phyloP scores from a whole-genome alignment of 768 basidiomycete genomes.

The Lentinus tigrinus region DNA sequence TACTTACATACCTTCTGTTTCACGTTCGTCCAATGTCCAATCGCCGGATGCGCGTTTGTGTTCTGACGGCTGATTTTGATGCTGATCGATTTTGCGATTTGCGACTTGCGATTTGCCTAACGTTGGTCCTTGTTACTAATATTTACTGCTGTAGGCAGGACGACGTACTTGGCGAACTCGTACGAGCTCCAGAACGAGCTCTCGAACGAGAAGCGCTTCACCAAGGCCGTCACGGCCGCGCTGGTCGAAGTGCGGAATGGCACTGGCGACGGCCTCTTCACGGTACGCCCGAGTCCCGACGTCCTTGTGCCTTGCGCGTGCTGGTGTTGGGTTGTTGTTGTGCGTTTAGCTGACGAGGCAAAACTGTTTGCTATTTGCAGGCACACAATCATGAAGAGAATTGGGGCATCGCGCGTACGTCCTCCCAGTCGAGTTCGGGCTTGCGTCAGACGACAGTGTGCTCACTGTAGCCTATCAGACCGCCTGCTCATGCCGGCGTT shows the following conservation, averaged over 20 bases:
- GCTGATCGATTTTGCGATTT: not conserved
- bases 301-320: no score
- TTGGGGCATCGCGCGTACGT: conserved; percentile 46
- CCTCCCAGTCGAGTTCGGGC: not conserved
- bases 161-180: conserved; percentile 31
- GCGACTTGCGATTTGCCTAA: not conserved
- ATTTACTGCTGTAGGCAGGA: conserved; percentile 28
- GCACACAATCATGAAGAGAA: conserved; percentile 43
- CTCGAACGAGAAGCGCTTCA: conserved; percentile 42
- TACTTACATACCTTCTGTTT: no score
- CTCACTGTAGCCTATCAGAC: conserved; percentile 23
- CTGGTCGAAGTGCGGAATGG: conserved; percentile 36
- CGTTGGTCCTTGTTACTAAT: no score
- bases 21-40: no score
- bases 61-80: no score
- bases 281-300: conserved; percentile 19
- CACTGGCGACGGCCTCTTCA: conserved; percentile 42
- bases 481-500: conserved; percentile 43
- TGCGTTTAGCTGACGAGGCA: not conserved
- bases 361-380: not conserved
- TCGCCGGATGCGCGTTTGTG: no score
- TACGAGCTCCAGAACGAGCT: conserved; percentile 41
- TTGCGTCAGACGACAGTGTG: not conserved
- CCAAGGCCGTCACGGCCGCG: conserved; percentile 36
- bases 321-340: no score